These are phyloP conservation scores for Chytridium lagenaria DNA, from an alignment of 371 early-diverging fungal genomes.

Conservation along the genomic window DNA sequence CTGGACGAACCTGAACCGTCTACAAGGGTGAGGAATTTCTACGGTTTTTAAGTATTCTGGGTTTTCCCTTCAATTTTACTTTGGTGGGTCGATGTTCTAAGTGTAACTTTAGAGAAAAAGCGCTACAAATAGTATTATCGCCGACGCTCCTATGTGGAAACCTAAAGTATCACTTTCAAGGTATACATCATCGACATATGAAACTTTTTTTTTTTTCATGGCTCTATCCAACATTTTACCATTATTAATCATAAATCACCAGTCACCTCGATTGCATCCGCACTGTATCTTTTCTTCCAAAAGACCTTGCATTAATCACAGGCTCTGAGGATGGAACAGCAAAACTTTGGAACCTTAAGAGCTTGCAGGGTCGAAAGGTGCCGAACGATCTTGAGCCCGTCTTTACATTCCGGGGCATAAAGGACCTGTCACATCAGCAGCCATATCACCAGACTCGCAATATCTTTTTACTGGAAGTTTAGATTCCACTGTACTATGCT, in stretches of 20 bases:
- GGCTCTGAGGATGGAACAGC: constrained; percentile 87
- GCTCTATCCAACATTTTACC: too few species aligned
- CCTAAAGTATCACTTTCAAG: constrained; percentile 42
- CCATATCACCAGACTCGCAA: constrained; percentile 61
- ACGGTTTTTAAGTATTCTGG: background rate
- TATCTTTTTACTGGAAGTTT: constrained; percentile 72
- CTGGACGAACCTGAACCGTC: background rate
- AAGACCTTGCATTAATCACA: constrained; percentile 66
- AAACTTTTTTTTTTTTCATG: background rate
- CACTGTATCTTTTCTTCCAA: constrained; percentile 71
- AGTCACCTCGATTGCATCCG: constrained; percentile 86
- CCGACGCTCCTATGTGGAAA: constrained; percentile 34
- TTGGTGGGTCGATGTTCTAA: too few species aligned
- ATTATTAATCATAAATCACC: background rate
- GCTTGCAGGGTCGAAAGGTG: constrained; percentile 45
- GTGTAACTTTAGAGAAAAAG: background rate
- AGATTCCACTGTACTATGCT: constrained; percentile 78
- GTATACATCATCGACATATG: constrained; percentile 22
- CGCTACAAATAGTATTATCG: background rate
- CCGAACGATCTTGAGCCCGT: constrained; percentile 73
- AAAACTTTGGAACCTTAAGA: constrained; percentile 69
- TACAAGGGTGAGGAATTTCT: background rate
- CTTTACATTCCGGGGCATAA: constrained; percentile 81
- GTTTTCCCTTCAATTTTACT: too few species aligned
- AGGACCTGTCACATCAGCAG: constrained; percentile 70